Base-by-base conservation (phyloP, 1,284 basidiomycete species). In the Marasmius tenuissimus region DNA sequence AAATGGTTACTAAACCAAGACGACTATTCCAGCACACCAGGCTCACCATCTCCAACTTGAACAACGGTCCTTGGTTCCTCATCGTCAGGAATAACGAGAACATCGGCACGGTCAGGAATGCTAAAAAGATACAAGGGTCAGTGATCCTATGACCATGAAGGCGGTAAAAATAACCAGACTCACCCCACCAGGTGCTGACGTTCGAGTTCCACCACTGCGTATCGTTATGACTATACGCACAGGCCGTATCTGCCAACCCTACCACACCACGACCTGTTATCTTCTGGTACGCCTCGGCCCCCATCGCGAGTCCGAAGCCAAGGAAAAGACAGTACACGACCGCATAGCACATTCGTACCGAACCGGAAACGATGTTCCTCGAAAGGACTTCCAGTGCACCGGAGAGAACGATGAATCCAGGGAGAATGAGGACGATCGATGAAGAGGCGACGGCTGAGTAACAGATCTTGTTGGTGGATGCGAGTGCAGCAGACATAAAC, bases 401-500 rank as follows among this genome's bases (percentile, higher is more conserved):
- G 64, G 82, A 87, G 10, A 94, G 79, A 14, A 94, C 91, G 67
- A 94, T 90, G 71, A 92, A 93, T 51, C 88, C 93, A 12, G 93
- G 95, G 4, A 97, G 81, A 68, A 97, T 97, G 57, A 96, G 82
- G 4, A 96, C 94, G 62, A 96, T 89, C 3, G 93, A 91, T 16
- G 86, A 85, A 3, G 92, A 93, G 0, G 93, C 91, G 60, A 97
- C 81, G 1, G 94, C 90, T 2, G 93, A 89, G 71, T 94, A 97
- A 76, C 95, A 97, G 65, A 96, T 91, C 58, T 83, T 78, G 22
- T 80, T 74, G 0, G 87, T 86, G n/a, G 87, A 83, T 1, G 91
- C 88, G 51, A 95, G 76, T 1, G 86, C 91, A 22, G 91, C 92
- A 5, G 93, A 83, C 52, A 95, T 69, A 74, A 97, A 97, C 70